Conservation (phyloP, 345 rosid genomes). For the Durio zibethinus region DNA sequence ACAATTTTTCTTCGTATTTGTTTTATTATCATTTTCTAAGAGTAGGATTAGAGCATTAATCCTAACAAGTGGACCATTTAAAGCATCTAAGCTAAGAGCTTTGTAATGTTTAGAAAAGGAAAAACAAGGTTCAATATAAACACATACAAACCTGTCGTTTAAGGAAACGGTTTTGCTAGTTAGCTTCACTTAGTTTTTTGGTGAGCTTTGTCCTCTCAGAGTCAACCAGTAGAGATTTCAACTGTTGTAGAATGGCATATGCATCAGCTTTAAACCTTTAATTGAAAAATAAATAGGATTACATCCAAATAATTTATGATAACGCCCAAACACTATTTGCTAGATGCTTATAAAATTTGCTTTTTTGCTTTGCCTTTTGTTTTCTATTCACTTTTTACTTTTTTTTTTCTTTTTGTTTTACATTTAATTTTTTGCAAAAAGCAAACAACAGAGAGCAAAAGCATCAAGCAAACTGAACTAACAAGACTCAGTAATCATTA, state of each 20-base stretch:
- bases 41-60: too few relatives aligned
- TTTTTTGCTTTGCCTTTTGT: not conserved
- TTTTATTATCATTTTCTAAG: too few relatives aligned
- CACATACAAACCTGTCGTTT: constrained; percentile 65
- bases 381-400: not conserved
- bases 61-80: not conserved
- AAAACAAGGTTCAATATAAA: not conserved
- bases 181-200: constrained; percentile 85
- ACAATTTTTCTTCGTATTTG: too few relatives aligned
- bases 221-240: constrained; percentile 63
- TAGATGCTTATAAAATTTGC: not conserved
- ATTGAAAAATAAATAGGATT: not conserved
- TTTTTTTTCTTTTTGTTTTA: not conserved
- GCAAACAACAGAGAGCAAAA: not conserved
- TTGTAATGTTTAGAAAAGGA: not conserved
- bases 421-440: not conserved
- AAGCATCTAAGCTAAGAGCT: not conserved
- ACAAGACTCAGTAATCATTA: not conserved
- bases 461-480: not conserved
- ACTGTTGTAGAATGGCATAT: constrained; percentile 31
- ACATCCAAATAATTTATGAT: not conserved
- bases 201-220: constrained; percentile 67
- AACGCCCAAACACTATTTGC: not conserved
- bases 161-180: constrained; percentile 80
- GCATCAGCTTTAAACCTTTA: not conserved